These are phyloP conservation scores for Suillus lakei DNA, from an alignment of 768 basidiomycete species.

Conservation along the genomic window DNA sequence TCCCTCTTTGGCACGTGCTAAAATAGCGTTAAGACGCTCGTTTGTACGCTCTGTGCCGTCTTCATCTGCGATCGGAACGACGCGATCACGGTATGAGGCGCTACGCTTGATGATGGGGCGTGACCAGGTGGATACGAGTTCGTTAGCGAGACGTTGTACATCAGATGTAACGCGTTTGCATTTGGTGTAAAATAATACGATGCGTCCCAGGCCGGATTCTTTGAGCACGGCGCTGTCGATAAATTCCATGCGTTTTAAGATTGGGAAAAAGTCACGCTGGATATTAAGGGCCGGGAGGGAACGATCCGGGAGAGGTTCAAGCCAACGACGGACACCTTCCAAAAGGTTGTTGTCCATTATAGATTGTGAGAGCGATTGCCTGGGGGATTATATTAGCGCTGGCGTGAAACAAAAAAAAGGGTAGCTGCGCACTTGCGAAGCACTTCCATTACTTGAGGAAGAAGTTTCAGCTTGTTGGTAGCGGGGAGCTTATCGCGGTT, in stretches of 20 bases:
- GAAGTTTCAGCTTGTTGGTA: conserved; percentile 77
- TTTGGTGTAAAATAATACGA: conserved; percentile 95
- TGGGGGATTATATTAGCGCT: conserved; percentile 31
- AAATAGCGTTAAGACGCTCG: conserved; percentile 70
- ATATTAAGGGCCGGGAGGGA: conserved; percentile 96
- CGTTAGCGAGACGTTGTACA: conserved; percentile 79
- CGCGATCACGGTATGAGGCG: conserved; percentile 77
- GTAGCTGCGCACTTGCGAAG: conserved; percentile 80
- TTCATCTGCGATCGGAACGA: conserved; percentile 62
- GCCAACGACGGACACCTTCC: conserved; percentile 87
- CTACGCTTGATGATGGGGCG: conserved; percentile 91
- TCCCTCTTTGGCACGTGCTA: conserved; percentile 66
- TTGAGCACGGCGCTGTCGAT: conserved; percentile 91
- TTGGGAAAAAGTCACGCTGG: conserved; percentile 87
- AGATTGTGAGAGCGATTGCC: conserved; percentile 84
- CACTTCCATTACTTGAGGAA: conserved; percentile 91
- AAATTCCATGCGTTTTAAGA: conserved; percentile 86
- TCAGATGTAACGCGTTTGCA: conserved; percentile 87
- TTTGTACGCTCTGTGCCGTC: conserved; percentile 41
- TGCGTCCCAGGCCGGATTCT: conserved; percentile 86
- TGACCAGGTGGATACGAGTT: conserved; percentile 86
- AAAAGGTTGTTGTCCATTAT: conserved; percentile 96
- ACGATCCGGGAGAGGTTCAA: conserved; percentile 92
- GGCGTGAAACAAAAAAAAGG: conserved; percentile 10
- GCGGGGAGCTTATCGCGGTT: conserved; percentile 85